Evolutionary conservation across 169 alveolate species (phyloP).

Genomic region (Eimeria necatrix): DNA sequence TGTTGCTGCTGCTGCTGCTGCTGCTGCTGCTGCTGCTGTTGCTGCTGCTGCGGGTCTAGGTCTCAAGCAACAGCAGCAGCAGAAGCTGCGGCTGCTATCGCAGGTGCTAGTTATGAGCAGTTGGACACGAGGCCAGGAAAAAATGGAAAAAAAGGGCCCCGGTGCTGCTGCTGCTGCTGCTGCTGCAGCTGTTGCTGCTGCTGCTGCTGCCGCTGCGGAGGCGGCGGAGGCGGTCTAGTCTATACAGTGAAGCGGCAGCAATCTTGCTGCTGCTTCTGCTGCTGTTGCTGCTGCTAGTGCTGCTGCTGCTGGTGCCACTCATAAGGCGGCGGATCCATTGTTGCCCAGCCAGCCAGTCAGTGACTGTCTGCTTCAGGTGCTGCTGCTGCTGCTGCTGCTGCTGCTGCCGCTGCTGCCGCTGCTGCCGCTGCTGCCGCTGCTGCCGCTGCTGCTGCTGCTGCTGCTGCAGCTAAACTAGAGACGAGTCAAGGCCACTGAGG

Average conservation of each 20-base stretch:
- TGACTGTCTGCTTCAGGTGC: background rate
- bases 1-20: conserved; percentile 9
- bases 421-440: conserved; percentile 42
- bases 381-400: conserved; percentile 33
- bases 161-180: background rate
- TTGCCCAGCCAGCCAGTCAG: background rate
- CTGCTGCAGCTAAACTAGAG: background rate
- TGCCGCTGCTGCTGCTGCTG: conserved; percentile 32
- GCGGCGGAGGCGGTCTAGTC: background rate
- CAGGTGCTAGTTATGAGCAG: background rate
- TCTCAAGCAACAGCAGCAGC: conserved; percentile 55
- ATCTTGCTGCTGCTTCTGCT: background rate
- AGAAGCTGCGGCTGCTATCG: conserved; percentile 35
- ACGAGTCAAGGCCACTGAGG: background rate
- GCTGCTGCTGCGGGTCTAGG: background rate
- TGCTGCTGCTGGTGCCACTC: conserved; percentile 46
- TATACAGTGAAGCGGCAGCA: background rate
- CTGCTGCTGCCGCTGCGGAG: background rate
- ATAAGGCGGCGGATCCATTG: conserved; percentile 2
- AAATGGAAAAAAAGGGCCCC: background rate
- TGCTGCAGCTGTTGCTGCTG: background rate
- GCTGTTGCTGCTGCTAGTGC: background rate
- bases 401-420: background rate
- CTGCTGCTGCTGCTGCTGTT: conserved; percentile 36
- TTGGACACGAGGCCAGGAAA: background rate